Percentiles rank a stretch among this genome's conserved stretches.
phyloP scores from a whole-genome alignment of 495 filamentous ascomycete species.

The Chaetomium fimeti region DNA sequence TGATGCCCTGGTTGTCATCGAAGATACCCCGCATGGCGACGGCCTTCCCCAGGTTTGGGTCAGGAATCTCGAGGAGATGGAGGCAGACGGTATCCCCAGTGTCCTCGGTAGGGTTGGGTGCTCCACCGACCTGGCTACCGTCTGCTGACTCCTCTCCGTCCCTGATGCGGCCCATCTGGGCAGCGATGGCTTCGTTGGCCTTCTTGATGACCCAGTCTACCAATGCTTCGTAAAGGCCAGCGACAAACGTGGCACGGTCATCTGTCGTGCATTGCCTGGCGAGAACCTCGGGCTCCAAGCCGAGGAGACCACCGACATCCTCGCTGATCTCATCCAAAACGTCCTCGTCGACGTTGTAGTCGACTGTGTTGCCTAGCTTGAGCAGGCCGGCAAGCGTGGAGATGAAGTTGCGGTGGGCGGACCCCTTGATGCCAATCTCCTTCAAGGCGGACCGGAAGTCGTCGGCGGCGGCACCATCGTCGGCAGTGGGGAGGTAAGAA shows the following conservation, averaged over 20 bases:
- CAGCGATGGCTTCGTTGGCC: conserved; percentile 83
- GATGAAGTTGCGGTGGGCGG: conserved; percentile 72
- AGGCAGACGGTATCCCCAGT: conserved; percentile 82
- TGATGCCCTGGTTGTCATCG: conserved; percentile 88
- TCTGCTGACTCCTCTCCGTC: conserved; percentile 64
- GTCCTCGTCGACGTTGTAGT: conserved; percentile 82
- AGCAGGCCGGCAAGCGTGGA: conserved; percentile 81
- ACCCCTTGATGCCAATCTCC: conserved; percentile 87
- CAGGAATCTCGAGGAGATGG: conserved; percentile 82
- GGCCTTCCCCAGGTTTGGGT: conserved; percentile 77
- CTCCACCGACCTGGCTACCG: conserved; percentile 53
- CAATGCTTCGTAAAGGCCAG: conserved; percentile 86
- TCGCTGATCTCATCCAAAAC: conserved; percentile 83
- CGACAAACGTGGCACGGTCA: conserved; percentile 78
- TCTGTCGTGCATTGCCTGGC: conserved; percentile 73
- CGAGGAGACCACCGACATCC: conserved; percentile 82
- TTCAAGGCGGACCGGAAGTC: conserved; percentile 83
- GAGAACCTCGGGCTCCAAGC: conserved; percentile 82
- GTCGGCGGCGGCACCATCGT: conserved; percentile 89
- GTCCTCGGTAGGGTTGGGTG: conserved; percentile 63
- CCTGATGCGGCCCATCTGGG: conserved; percentile 62
- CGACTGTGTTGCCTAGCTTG: conserved; percentile 86
- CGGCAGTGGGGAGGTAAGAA: conserved; percentile 85
- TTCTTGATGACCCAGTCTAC: conserved; percentile 92
- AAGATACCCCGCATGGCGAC: conserved; percentile 84